Conservation (phyloP, 345 rosid species). For the Gossypium stocksii region DNA sequence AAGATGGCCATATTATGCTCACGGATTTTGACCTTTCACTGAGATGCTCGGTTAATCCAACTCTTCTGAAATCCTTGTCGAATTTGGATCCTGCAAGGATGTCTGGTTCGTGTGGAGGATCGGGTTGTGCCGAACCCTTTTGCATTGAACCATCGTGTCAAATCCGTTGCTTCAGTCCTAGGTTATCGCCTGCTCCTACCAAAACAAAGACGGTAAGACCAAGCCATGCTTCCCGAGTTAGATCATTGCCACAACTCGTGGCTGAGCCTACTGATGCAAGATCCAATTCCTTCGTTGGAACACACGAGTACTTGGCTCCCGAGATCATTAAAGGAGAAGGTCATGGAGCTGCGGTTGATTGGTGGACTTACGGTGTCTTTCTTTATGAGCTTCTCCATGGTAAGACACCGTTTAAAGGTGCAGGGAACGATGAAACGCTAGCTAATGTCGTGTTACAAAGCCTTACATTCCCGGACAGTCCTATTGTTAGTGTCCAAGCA, state of each 20-base stretch:
- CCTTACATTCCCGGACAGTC: slow-evolving; percentile 76
- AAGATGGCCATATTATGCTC: slow-evolving; percentile 98
- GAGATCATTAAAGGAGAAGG: slow-evolving; percentile 96
- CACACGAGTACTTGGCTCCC: slow-evolving; percentile 92
- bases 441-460: slow-evolving; percentile 64
- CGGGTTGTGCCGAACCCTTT: slow-evolving; percentile 69
- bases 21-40: slow-evolving; percentile 90
- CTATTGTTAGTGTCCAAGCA: slow-evolving; percentile 70
- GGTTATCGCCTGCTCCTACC: slow-evolving; percentile 52
- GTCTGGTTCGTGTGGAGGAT: slow-evolving; percentile 61
- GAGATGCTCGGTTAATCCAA: slow-evolving; percentile 76
- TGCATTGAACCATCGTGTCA: slow-evolving; percentile 75
- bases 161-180: slow-evolving; percentile 86
- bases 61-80: slow-evolving; percentile 56
- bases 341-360: slow-evolving; percentile 95
- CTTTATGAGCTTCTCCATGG: slow-evolving; percentile 86
- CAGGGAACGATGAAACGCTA: slow-evolving; percentile 75
- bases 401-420: slow-evolving; percentile 81
- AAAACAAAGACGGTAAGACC: slow-evolving; percentile 50
- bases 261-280: slow-evolving; percentile 96
- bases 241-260: slow-evolving; percentile 82
- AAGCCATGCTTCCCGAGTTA: slow-evolving; percentile 38
- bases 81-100: slow-evolving; percentile 45
- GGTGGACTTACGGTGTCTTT: slow-evolving; percentile 94
- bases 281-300: slow-evolving; percentile 90